phyloP scores from a whole-genome alignment of 192 early-diverging fungal species.

The Pilaira anomala region DNA sequence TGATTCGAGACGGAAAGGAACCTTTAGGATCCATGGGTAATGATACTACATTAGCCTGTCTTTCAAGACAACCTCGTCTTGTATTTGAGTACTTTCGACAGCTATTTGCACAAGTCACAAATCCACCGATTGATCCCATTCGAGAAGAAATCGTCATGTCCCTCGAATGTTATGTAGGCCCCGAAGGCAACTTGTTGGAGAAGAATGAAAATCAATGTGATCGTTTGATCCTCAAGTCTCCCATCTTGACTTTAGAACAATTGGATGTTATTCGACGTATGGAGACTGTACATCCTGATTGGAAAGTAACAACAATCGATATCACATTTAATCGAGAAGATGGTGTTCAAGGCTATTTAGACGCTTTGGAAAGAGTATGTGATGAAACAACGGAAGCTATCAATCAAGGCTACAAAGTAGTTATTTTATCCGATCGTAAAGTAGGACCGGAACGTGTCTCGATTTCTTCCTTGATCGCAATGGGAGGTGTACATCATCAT shows the following conservation, averaged over 20 bases:
- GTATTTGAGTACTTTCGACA: constrained; percentile 97
- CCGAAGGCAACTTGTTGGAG: constrained; percentile 92
- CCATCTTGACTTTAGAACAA: constrained; percentile 82
- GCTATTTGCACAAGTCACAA: constrained; percentile 97
- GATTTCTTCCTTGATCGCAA: constrained; percentile 80
- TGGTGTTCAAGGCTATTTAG: constrained; percentile 75
- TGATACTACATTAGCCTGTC: constrained; percentile 92
- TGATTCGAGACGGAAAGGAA: constrained; percentile 88
- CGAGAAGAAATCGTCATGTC: constrained; percentile 99
- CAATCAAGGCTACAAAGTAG: constrained; percentile 71
- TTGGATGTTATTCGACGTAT: constrained; percentile 76
- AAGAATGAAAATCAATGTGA: constrained; percentile 74
- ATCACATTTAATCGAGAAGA: constrained; percentile 77
- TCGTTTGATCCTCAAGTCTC: constrained; percentile 79
- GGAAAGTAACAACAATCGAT: constrained; percentile 81
- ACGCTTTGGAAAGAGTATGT: constrained; percentile 85
- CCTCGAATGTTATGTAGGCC: constrained; percentile 89
- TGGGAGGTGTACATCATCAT: constrained; percentile 93
- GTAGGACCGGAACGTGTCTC: constrained; percentile 67
- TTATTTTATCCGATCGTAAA: constrained; percentile 79
- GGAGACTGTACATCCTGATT: constrained; percentile 60
- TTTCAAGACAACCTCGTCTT: constrained; percentile 81
- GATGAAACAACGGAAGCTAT: constrained; percentile 81
- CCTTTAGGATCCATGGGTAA: constrained; percentile 98
- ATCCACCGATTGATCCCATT: constrained; percentile 99